Evolutionary conservation across 75 land plant species (phyloP).

Genomic region (Pinus albicaulis): DNA sequence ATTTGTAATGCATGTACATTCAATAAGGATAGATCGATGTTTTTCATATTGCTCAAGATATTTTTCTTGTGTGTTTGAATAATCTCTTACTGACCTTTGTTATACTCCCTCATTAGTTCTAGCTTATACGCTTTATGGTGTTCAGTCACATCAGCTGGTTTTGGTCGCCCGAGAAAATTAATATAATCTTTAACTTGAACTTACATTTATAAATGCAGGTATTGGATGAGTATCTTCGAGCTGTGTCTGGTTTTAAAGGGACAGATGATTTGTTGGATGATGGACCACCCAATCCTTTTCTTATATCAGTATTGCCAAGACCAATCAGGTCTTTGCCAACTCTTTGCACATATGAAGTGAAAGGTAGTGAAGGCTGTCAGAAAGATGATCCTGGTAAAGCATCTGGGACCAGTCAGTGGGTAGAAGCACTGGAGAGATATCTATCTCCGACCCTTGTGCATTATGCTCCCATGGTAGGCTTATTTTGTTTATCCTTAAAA

Average conservation of each 20-base stretch:
- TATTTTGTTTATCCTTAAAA: no score
- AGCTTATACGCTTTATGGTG: no score
- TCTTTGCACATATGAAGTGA: slow-evolving; percentile 22
- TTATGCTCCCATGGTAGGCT: slow-evolving; percentile 57
- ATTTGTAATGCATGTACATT: neutral
- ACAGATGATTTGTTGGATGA: slow-evolving; percentile 54
- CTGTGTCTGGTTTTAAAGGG: slow-evolving; percentile 66
- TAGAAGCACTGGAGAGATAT: slow-evolving; percentile 58
- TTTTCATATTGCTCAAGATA: neutral
- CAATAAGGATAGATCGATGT: neutral
- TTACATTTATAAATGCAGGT: slow-evolving; percentile 34
- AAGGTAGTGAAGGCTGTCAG: slow-evolving; percentile 8
- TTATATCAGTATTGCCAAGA: slow-evolving; percentile 36
- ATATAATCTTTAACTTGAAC: no score
- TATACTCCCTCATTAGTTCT: no score
- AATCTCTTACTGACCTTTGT: neutral
- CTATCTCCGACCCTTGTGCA: slow-evolving; percentile 55
- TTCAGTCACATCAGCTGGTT: no score
- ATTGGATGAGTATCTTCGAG: slow-evolving; percentile 76
- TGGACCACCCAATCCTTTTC: slow-evolving; percentile 29
- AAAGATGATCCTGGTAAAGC: neutral
- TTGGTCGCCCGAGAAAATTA: no score
- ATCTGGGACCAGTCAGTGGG: slow-evolving; percentile 54
- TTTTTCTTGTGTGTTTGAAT: neutral
- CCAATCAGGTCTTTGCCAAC: slow-evolving; percentile 48